Conservation (phyloP, 1,139 yeast species). For the Debaryomyces nepalensis region DNA sequence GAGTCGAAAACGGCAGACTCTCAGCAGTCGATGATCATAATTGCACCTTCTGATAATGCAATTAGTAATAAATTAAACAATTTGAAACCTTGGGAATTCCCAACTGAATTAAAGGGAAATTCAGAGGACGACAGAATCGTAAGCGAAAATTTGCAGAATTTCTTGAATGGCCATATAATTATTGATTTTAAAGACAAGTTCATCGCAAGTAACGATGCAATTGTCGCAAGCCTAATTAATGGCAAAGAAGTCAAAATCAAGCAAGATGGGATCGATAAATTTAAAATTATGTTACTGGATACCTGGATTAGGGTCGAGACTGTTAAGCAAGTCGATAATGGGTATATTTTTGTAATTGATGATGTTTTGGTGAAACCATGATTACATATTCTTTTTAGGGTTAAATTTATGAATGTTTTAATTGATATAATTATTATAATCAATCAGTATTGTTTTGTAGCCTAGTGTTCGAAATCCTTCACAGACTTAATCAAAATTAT, state of each 20-base stretch:
- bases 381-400: slow-evolving; percentile 1
- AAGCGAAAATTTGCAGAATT: slow-evolving; percentile 50
- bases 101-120: slow-evolving; percentile 41
- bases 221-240: slow-evolving; percentile 39
- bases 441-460: too few species aligned
- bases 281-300: slow-evolving; percentile 38
- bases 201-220: slow-evolving; percentile 19
- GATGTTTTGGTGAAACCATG: slow-evolving; percentile 41
- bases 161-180: slow-evolving; percentile 59
- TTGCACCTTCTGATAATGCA: slow-evolving; percentile 67
- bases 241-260: slow-evolving; percentile 50
- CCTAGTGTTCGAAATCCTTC: neutral
- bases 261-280: slow-evolving; percentile 41
- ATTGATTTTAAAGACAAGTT: slow-evolving; percentile 28
- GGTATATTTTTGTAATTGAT: slow-evolving; percentile 57
- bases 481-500: neutral
- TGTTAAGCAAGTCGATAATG: slow-evolving; percentile 58
- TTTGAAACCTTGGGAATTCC: slow-evolving; percentile 74
- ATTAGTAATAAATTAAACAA: slow-evolving; percentile 38
- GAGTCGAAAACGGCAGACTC: slow-evolving; percentile 45
- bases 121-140: slow-evolving; percentile 49
- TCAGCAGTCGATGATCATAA: slow-evolving; percentile 46
- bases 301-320: slow-evolving; percentile 43
- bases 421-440: neutral
- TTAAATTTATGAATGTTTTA: neutral